These are phyloP conservation scores for Amborella trichopoda DNA, from an alignment of 164 flowering plant genomes.

Conservation along the genomic window DNA sequence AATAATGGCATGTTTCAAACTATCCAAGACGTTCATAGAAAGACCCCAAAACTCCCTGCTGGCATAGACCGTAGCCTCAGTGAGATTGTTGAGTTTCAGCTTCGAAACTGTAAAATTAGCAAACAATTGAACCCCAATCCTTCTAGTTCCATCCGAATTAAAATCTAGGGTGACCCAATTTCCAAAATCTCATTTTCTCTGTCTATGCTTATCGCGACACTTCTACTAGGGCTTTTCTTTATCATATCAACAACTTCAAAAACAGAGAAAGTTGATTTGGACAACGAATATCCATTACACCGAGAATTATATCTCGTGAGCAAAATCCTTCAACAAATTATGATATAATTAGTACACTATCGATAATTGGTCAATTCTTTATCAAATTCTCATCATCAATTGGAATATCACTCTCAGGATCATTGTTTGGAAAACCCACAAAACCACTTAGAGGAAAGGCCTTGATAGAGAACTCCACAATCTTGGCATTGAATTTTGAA, in stretches of 20 bases:
- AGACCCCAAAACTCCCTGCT: conserved; percentile 77
- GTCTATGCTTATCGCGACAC: conserved; percentile 51
- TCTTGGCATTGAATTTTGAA: conserved; percentile 73
- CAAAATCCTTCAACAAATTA: conserved; percentile 83
- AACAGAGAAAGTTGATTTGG: conserved; percentile 39
- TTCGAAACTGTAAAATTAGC: conserved; percentile 63
- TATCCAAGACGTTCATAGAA: conserved; percentile 56
- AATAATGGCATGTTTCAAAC: conserved; percentile 87
- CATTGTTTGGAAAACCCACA: conserved; percentile 97
- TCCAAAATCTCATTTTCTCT: conserved; percentile 44
- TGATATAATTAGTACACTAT: conserved; percentile 72
- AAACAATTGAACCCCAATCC: conserved; percentile 83
- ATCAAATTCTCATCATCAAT: conserved; percentile 77
- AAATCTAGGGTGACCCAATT: conserved; percentile 68
- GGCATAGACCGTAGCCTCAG: conserved; percentile 41
- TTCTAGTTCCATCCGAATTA: conserved; percentile 71
- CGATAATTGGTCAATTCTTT: conserved; percentile 78
- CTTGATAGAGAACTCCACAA: conserved; percentile 88
- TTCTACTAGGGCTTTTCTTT: conserved; percentile 51
- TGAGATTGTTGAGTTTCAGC: conserved; percentile 30
- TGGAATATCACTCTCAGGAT: conserved; percentile 89
- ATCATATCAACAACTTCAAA: conserved; percentile 64
- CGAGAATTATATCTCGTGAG: conserved; percentile 76
- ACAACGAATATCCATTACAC: conserved; percentile 51
- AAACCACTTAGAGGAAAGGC: conserved; percentile 98